These are phyloP conservation scores for Tolypocladium guangdongense DNA, from an alignment of 2,329 filamentous ascomycete genomes.

Conservation along the genomic window DNA sequence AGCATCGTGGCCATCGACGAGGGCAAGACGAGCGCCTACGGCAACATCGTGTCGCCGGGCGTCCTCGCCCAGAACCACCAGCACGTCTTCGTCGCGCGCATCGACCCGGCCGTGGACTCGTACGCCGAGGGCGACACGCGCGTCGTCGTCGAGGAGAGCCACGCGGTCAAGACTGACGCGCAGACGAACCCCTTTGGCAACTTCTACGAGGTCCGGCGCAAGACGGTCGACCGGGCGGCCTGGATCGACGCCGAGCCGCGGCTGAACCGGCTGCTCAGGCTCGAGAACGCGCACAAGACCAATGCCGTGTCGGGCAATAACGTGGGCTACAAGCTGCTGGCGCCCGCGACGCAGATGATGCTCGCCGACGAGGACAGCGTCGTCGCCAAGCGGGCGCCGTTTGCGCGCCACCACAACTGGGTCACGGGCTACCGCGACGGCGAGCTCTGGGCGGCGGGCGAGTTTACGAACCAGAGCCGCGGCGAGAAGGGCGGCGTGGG, in stretches of 20 bases:
- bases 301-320: slow-evolving; percentile 38
- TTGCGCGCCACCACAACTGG: slow-evolving; percentile 36
- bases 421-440: slow-evolving; percentile 37
- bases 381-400: slow-evolving; percentile 31
- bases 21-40: slow-evolving; percentile 39
- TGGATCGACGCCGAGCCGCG: slow-evolving; percentile 42
- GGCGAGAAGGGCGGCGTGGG: slow-evolving; percentile 31
- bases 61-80: slow-evolving; percentile 60
- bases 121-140: slow-evolving; percentile 36
- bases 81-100: slow-evolving; percentile 54
- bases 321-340: slow-evolving; percentile 38
- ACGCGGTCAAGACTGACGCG: slow-evolving; percentile 28
- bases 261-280: slow-evolving; percentile 37
- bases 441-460: slow-evolving; percentile 39
- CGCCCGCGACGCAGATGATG: slow-evolving; percentile 33
- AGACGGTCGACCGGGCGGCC: slow-evolving; percentile 30
- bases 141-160: slow-evolving; percentile 30
- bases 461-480: slow-evolving; percentile 39
- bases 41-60: slow-evolving; percentile 52
- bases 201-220: slow-evolving; percentile 43
- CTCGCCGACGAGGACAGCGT: slow-evolving; percentile 33
- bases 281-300: slow-evolving; percentile 33
- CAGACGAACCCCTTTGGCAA: slow-evolving; percentile 51
- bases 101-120: slow-evolving; percentile 52
- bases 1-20: slow-evolving; percentile 48